Base-by-base conservation (phyloP, 2,329 filamentous ascomycete genomes). In the Ceratocystis cubensis region DNA sequence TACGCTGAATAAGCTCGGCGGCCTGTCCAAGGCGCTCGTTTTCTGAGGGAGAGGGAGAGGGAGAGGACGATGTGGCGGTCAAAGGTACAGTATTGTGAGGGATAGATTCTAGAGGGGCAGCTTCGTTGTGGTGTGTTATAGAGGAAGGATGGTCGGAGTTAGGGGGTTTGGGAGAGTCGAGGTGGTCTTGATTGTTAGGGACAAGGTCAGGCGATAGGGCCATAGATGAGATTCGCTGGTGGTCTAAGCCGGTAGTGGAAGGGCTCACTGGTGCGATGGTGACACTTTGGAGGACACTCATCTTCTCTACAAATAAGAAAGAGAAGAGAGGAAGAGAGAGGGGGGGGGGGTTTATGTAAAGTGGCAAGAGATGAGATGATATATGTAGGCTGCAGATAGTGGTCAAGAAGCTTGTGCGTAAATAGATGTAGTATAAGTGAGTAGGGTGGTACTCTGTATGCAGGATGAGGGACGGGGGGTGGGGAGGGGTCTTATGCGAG, bases 1-100 rank as follows among this genome's bases (percentile, higher is more conserved):
- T 88, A 70, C 86, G 84, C 77, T 90, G 84, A 61, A 87, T 86
- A 30, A 84, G 71, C 25, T 76, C 77, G 2, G 83, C 84, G 1
- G 84, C 84, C 63, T 78, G 76, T 30, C 75, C 72, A 37, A 63
- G 59, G 37, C 64, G 61, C 30, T 63, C 66, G 30, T 67, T 33
- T n/a, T 41, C 44, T 7, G 64, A 10, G 17, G 46, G 44, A 20
- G 50, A 41, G 33, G 33, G 70, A 15, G 50, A 41, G 33, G 33
- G 70, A 15, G 50, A 41, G 33, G 33, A 70, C 71, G 6, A 73
- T 61, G 28, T 70, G 59, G 3, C 13, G 22, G 45, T 17, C 13
- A 28, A 45, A 41, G 50, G 45, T 33, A 33, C 37, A 25, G 62
- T 30, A 37, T 15, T 28, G 41, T 20, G n/a, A 44, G 15, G 25